A percentile compares a stretch with the other conserved stretches of the same genome.
These are phyloP conservation scores for Knufia fluminis DNA, from an alignment of 2,329 filamentous ascomycete genomes.

Conservation along the genomic window DNA sequence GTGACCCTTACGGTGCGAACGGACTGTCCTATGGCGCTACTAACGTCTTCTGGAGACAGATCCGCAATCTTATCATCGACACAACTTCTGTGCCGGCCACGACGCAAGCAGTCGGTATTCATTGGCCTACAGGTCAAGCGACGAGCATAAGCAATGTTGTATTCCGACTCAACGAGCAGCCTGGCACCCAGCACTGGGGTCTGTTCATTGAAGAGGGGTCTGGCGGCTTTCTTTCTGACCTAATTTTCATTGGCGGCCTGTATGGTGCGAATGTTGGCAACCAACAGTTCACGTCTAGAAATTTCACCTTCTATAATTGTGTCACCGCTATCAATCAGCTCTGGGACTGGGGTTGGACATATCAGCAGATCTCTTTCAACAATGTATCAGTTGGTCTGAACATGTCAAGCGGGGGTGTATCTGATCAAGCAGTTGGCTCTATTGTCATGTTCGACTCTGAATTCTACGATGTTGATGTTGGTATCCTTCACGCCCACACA, in stretches of 20 bases:
- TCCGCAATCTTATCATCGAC: slow-evolving; percentile 58
- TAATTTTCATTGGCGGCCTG: slow-evolving; percentile 51
- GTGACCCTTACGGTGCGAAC: slow-evolving; percentile 37
- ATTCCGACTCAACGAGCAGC: slow-evolving; percentile 45
- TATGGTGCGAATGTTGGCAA: slow-evolving; percentile 52
- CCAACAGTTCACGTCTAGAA: slow-evolving; percentile 55
- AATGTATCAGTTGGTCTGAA: slow-evolving; percentile 46
- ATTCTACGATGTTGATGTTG: slow-evolving; percentile 41
- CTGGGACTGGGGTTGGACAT: slow-evolving; percentile 54
- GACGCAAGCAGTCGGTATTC: slow-evolving; percentile 32
- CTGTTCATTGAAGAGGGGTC: slow-evolving; percentile 49
- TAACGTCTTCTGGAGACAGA: slow-evolving; percentile 56
- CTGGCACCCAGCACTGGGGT: slow-evolving; percentile 44
- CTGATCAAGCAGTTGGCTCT: slow-evolving; percentile 41
- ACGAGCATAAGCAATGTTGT: slow-evolving; percentile 54
- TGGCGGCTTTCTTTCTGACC: slow-evolving; percentile 50
- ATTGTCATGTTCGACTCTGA: slow-evolving; percentile 47
- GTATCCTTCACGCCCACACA: slow-evolving; percentile 38
- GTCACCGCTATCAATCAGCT: slow-evolving; percentile 46
- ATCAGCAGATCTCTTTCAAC: slow-evolving; percentile 40
- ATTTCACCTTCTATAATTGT: slow-evolving; percentile 43
- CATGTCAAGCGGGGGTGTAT: slow-evolving; percentile 32
- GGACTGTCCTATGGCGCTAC: slow-evolving; percentile 34
- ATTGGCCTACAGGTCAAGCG: slow-evolving; percentile 48
- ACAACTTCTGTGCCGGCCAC: slow-evolving; percentile 32